Base-by-base conservation (phyloP, 2,329 filamentous ascomycete genomes). In the Aspergillus sp. region DNA sequence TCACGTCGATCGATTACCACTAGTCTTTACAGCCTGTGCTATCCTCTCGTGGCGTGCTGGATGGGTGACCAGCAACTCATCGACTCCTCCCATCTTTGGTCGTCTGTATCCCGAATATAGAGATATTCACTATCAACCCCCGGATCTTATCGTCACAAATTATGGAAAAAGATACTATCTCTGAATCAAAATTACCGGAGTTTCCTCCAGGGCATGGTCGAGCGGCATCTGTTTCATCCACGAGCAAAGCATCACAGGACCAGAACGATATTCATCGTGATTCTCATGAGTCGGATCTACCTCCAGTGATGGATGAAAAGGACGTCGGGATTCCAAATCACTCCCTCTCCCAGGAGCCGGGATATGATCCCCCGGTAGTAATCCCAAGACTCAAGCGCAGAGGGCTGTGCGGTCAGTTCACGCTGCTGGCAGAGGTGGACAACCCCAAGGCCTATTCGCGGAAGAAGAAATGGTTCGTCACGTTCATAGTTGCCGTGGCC, bases 381-480 rank as follows among this genome's bases (percentile, higher is more conserved):
- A 76, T 87, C 1, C 78, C 82, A 2, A 72, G 78, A 32, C 62
- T 68, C 1, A 70, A 83, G 56, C 81, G 90, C 45, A 80, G 91
- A 63, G 92, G 92, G 0, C 76, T 96, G 1, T 79, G 96, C 45
- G 86, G 84, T 1, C 81, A 81, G 34, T 77, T 95, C 11, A 78
- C 88, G 1, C 55, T 96, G 29, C 77, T 96, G 14, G 87, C 91
- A 1, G 92, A 97, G 72, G 84, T 96, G 13, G 84, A 89, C 43
- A 79, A 86, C 29, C 88, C 91, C 0, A 85, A 86, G 54, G 82
- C 89, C 47, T 96, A 96, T 66, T 75, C 80, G 10, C 81, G 83
- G 31, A 81, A 75, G 46, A 89, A 83, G 13, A 96, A 96, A 83
- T 96, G 91, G 91, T 81, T 83, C 55, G 85, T 97, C 58, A 96